Evolutionary conservation across 148 eudicot species (phyloP).

Genomic region (Nepenthes gracilis): DNA sequence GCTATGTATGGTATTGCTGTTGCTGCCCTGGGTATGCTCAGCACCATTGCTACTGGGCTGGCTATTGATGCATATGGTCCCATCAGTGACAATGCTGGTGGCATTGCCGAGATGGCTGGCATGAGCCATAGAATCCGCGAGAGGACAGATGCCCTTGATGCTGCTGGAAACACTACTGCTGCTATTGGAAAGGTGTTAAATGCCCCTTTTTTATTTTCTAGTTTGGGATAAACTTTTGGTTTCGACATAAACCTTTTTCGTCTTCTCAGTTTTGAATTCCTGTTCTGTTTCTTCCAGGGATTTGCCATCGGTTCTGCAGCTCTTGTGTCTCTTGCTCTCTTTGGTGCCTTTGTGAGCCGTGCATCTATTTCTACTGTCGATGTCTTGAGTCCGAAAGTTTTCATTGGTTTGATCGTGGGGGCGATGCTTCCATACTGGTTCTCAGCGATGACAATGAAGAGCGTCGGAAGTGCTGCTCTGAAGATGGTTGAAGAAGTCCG

Average conservation of each 20-base stretch:
- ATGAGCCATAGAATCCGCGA: conserved; percentile 88
- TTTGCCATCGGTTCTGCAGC: conserved; percentile 95
- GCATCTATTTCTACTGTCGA: conserved; percentile 65
- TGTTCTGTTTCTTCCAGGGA: conserved; percentile 32
- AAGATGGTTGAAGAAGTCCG: conserved; percentile 98
- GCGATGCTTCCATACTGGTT: conserved; percentile 99
- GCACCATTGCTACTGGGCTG: conserved; percentile 87
- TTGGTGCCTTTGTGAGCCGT: conserved; percentile 88
- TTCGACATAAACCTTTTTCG: not conserved
- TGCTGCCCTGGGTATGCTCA: conserved; percentile 91
- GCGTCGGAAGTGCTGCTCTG: conserved; percentile 91
- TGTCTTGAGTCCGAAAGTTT: conserved; percentile 76
- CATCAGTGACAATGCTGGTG: conserved; percentile 96
- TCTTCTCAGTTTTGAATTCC: not conserved
- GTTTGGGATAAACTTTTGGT: not conserved
- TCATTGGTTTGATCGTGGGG: conserved; percentile 83
- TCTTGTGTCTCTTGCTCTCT: conserved; percentile 82
- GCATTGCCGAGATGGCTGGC: conserved; percentile 97
- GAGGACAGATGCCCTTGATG: conserved; percentile 95
- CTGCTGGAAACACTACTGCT: conserved; percentile 94
- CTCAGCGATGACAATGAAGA: conserved; percentile 99
- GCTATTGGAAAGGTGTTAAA: conserved; percentile 77
- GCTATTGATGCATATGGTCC: conserved; percentile 97
- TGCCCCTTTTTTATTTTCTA: not conserved
- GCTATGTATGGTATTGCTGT: conserved; percentile 93